phyloP scores from a whole-genome alignment of 139 green algal species.

The Dunaliella primolecta region DNA sequence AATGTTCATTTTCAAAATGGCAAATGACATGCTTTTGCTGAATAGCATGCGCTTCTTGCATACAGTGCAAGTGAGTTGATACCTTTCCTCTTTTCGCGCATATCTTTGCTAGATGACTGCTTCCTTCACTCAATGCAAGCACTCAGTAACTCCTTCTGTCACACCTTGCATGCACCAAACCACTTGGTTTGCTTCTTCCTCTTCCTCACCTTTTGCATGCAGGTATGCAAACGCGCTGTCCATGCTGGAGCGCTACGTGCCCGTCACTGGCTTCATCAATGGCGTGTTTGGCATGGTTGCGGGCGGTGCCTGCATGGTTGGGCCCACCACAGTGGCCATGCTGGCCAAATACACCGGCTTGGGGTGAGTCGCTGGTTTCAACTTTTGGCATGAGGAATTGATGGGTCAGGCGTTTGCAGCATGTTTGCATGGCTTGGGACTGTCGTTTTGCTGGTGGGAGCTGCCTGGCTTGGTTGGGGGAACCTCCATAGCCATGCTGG shows the following conservation, averaged over 20 bases:
- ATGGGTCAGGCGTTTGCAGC: not conserved
- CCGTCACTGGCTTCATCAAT: slow-evolving; percentile 47
- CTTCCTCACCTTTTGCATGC: too few relatives aligned
- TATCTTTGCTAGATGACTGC: too few relatives aligned
- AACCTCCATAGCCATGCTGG: not conserved
- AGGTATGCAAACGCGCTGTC: slow-evolving; percentile 45
- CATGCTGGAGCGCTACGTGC: slow-evolving; percentile 43
- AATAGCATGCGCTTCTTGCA: too few relatives aligned
- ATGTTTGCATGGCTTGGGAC: not conserved
- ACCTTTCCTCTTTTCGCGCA: too few relatives aligned
- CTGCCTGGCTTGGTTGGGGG: not conserved
- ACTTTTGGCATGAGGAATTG: not conserved
- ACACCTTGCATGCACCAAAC: too few relatives aligned
- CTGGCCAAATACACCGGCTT: slow-evolving; percentile 29
- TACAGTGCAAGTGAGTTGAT: too few relatives aligned
- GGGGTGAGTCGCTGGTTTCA: too few relatives aligned
- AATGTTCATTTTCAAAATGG: too few relatives aligned
- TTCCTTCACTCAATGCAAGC: too few relatives aligned
- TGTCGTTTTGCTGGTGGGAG: not conserved
- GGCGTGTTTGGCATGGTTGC: slow-evolving; percentile 45
- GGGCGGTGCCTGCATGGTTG: slow-evolving; percentile 47
- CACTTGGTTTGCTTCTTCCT: too few relatives aligned
- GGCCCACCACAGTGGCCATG: slow-evolving; percentile 37
- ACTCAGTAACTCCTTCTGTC: too few relatives aligned
- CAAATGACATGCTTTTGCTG: too few relatives aligned